Evolutionary conservation across 139 green algal genomes (phyloP).

Genomic region (Haematococcus lacustris): DNA sequence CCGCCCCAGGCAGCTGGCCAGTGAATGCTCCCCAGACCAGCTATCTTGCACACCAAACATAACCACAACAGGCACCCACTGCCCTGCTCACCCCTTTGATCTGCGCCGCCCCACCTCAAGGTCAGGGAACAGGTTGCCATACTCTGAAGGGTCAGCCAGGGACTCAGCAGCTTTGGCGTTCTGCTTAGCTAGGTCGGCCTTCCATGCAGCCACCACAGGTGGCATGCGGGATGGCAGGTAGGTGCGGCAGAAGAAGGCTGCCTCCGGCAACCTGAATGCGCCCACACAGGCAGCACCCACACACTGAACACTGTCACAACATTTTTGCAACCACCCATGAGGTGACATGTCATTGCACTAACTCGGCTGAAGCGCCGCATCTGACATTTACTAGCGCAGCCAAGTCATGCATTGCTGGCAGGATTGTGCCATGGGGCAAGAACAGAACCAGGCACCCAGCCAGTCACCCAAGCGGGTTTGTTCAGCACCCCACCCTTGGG

Average conservation of each 20-base stretch:
- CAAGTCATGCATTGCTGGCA: no score
- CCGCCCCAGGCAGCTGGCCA: neutral
- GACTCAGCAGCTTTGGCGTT: constrained; percentile 94
- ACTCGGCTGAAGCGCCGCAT: no score
- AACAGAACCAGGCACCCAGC: no score
- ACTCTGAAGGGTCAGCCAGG: constrained; percentile 90
- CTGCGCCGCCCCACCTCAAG: constrained; percentile 38
- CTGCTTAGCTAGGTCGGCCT: constrained; percentile 80
- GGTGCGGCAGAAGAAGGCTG: constrained; percentile 91
- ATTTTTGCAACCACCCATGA: no score
- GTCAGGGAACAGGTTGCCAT: constrained; percentile 94
- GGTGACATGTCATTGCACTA: no score
- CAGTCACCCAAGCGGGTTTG: no score
- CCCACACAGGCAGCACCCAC: no score
- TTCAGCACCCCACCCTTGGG: no score
- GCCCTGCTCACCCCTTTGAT: neutral
- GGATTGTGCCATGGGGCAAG: no score
- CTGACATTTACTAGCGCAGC: no score
- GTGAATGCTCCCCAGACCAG: neutral
- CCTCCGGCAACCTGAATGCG: constrained; percentile 76
- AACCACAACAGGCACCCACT: neutral
- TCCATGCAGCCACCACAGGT: constrained; percentile 64
- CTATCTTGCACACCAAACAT: neutral
- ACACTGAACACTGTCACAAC: no score
- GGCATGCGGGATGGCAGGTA: constrained; percentile 60